These are phyloP conservation scores for Aspergillus egyptiacus DNA, from an alignment of 495 filamentous ascomycete genomes.

Conservation along the genomic window DNA sequence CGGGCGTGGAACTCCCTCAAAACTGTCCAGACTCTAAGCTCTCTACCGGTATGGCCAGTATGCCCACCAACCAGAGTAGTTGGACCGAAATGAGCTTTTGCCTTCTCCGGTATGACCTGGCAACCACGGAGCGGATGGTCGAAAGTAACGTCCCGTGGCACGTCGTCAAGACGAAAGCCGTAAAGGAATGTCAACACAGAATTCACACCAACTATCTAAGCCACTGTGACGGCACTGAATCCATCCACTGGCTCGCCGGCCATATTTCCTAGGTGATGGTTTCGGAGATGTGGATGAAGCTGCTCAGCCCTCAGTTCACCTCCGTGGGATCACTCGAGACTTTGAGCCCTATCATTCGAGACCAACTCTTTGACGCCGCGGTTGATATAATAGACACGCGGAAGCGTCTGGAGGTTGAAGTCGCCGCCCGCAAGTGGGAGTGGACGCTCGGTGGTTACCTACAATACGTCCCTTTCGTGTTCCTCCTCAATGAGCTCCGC, in stretches of 20 bases:
- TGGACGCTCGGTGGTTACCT: slow-evolving; percentile 10
- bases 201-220: slow-evolving; percentile 6
- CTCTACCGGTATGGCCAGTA: background rate
- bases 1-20: background rate
- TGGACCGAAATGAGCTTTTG: slow-evolving; percentile 15
- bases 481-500: slow-evolving; percentile 7
- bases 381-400: slow-evolving; percentile 11
- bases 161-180: background rate
- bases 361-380: slow-evolving; percentile 7
- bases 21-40: slow-evolving; percentile 10
- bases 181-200: slow-evolving; percentile 2
- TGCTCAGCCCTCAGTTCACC: background rate
- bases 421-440: slow-evolving; percentile 1
- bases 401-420: slow-evolving; percentile 5
- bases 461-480: slow-evolving; percentile 9
- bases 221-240: slow-evolving; percentile 4
- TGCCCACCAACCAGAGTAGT: background rate
- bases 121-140: background rate
- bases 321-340: background rate
- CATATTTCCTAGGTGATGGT: slow-evolving; percentile 9
- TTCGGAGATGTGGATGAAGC: slow-evolving; percentile 13
- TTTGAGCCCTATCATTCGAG: background rate
- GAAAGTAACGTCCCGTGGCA: background rate
- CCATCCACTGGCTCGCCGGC: slow-evolving; percentile 12
- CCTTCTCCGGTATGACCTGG: slow-evolving; percentile 10